Evolutionary conservation across 2,329 filamentous ascomycete species (phyloP).

Genomic region (Corinectria fuckeliana): DNA sequence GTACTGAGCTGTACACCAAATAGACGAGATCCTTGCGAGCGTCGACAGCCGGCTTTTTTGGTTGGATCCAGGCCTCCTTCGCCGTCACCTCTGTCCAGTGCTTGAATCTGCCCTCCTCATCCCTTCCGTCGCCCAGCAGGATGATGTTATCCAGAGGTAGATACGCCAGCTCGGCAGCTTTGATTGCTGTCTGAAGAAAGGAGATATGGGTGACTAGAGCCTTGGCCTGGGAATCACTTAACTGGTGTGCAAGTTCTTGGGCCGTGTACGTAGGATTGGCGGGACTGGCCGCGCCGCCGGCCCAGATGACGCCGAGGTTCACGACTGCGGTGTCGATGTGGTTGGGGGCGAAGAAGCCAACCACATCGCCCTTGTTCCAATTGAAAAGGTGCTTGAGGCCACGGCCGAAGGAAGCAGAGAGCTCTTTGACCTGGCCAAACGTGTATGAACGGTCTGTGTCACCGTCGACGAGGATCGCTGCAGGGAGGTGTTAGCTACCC

Average conservation of each 20-base stretch:
- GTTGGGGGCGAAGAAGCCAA: slow-evolving; percentile 85
- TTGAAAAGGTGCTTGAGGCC: slow-evolving; percentile 76
- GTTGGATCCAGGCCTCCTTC: slow-evolving; percentile 60
- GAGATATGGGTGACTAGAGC: slow-evolving; percentile 76
- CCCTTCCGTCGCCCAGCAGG: slow-evolving; percentile 73
- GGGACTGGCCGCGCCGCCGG: slow-evolving; percentile 81
- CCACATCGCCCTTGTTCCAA: slow-evolving; percentile 84
- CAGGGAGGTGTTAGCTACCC: neutral
- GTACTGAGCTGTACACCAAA: slow-evolving; percentile 78
- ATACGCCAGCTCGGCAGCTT: slow-evolving; percentile 73
- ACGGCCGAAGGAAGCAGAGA: slow-evolving; percentile 78
- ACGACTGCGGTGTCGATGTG: slow-evolving; percentile 80
- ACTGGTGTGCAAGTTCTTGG: slow-evolving; percentile 83
- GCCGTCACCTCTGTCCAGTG: slow-evolving; percentile 76
- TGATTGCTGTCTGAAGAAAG: slow-evolving; percentile 67
- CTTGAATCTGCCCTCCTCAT: slow-evolving; percentile 64
- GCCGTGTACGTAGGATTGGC: slow-evolving; percentile 88
- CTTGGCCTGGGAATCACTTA: slow-evolving; percentile 78
- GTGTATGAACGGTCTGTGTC: slow-evolving; percentile 74
- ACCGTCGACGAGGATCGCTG: slow-evolving; percentile 80
- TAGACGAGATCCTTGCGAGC: slow-evolving; percentile 79
- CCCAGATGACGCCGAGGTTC: slow-evolving; percentile 82
- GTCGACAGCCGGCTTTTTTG: slow-evolving; percentile 64
- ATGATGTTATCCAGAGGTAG: slow-evolving; percentile 76
- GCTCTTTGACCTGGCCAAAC: slow-evolving; percentile 68